These are phyloP conservation scores for Macrocybe gigantea DNA, from an alignment of 768 basidiomycete genomes.

Conservation along the genomic window DNA sequence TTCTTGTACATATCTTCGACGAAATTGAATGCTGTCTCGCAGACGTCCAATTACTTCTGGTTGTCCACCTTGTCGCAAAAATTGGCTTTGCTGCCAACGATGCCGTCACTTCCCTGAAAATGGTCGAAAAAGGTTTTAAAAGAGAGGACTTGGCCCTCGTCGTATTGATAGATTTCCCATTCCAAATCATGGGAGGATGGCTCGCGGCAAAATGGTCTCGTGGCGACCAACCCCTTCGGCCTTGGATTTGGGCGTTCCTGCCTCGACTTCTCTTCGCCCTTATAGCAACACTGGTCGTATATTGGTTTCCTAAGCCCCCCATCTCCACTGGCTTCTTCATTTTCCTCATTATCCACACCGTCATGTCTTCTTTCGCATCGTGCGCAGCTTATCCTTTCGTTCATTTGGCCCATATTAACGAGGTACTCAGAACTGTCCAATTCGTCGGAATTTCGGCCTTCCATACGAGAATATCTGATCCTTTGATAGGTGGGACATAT, in stretches of 20 bases:
- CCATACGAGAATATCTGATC: constrained; percentile 94
- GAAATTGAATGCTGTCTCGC: constrained; percentile 6
- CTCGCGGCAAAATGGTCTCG: constrained; percentile 88
- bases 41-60: constrained; percentile 88
- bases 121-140: constrained; percentile 94
- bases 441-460: constrained; percentile 99
- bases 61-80: constrained; percentile 88
- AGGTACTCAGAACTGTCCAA: constrained; percentile 75
- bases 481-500: constrained; percentile 95
- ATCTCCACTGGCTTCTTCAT: constrained; percentile 73
- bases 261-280: constrained; percentile 72
- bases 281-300: constrained; percentile 71
- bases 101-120: constrained; percentile 83
- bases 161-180: constrained; percentile 95
- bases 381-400: constrained; percentile 22
- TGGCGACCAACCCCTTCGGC: constrained; percentile 71
- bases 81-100: constrained; percentile 95
- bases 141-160: constrained; percentile 95
- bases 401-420: not conserved
- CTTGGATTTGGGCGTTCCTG: constrained; percentile 92
- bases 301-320: constrained; percentile 77
- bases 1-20: not conserved
- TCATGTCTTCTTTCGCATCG: constrained; percentile 82
- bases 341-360: constrained; percentile 75
- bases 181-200: constrained; percentile 94